Evolutionary conservation across 1,284 basidiomycete species (phyloP).

Genomic region (Peniophora sp.): DNA sequence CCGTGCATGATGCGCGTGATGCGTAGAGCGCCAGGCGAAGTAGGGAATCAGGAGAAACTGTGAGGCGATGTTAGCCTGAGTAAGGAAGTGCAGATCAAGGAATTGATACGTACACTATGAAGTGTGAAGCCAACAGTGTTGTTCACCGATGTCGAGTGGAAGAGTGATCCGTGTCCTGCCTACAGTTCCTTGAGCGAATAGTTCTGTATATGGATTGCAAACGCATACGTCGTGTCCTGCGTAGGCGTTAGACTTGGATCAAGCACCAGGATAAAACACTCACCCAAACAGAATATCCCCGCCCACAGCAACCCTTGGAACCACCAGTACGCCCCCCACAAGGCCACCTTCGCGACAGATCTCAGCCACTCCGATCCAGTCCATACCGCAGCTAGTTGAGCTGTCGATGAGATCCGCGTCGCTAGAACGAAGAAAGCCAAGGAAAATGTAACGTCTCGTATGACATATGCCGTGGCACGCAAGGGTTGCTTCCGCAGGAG

Average conservation of each 20-base stretch:
- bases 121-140: constrained; percentile 28
- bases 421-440: constrained; percentile 30
- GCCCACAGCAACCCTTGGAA: constrained; percentile 41
- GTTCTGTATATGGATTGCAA: constrained; percentile 1
- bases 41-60: constrained; percentile 48
- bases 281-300: constrained; percentile 43
- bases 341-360: constrained; percentile 14
- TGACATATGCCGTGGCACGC: constrained; percentile 26
- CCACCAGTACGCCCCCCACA: constrained; percentile 40
- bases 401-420: constrained; percentile 26
- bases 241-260: not conserved
- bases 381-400: constrained; percentile 14
- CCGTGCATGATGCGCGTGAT: constrained; percentile 46
- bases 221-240: constrained; percentile 24
- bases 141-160: constrained; percentile 24
- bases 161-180: constrained; percentile 34
- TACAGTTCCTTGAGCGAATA: constrained; percentile 13
- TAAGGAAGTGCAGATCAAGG: not conserved
- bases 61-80: constrained; percentile 5
- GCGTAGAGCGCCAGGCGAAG: constrained; percentile 49
- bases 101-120: constrained; percentile 30
- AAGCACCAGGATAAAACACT: constrained; percentile 10
- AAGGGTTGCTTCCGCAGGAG: constrained; percentile 42
- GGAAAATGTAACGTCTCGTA: constrained; percentile 33
- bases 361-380: constrained; percentile 15